Evolutionary conservation across 1,139 yeast genomes (phyloP).

Genomic region (Zygosaccharomyces pseudobailii): DNA sequence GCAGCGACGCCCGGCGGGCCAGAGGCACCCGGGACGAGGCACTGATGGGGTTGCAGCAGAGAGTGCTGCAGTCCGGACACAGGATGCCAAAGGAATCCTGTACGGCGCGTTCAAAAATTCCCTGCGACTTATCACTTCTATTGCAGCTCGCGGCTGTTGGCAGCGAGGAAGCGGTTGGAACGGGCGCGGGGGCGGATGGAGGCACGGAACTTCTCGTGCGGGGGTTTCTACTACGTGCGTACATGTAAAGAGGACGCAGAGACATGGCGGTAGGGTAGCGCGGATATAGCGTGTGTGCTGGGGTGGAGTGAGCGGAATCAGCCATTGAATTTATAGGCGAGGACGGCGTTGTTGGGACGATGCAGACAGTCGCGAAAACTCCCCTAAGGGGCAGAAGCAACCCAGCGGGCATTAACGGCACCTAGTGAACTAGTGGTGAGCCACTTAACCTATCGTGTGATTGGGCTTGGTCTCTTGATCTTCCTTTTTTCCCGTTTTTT

Average conservation of each 20-base stretch:
- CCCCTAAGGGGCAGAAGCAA: not conserved
- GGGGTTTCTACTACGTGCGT: not conserved
- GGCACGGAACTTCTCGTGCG: not conserved
- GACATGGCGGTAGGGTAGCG: not conserved
- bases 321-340: not conserved
- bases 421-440: not conserved
- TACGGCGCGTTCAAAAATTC: slow-evolving; percentile 27
- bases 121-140: not conserved
- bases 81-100: slow-evolving; percentile 27
- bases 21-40: not conserved
- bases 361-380: not conserved
- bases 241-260: slow-evolving; percentile 1
- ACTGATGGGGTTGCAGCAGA: not conserved
- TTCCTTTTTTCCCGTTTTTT: not conserved
- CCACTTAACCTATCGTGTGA: not conserved
- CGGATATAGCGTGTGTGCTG: not conserved
- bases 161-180: not conserved
- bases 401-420: not conserved
- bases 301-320: not conserved
- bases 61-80: slow-evolving; percentile 9
- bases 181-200: not conserved
- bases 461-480: not conserved
- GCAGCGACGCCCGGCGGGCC: slow-evolving; percentile 8
- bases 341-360: not conserved
- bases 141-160: not conserved